phyloP scores from a whole-genome alignment of 2,329 filamentous ascomycete species.

The Hansfordia pulvinata region DNA sequence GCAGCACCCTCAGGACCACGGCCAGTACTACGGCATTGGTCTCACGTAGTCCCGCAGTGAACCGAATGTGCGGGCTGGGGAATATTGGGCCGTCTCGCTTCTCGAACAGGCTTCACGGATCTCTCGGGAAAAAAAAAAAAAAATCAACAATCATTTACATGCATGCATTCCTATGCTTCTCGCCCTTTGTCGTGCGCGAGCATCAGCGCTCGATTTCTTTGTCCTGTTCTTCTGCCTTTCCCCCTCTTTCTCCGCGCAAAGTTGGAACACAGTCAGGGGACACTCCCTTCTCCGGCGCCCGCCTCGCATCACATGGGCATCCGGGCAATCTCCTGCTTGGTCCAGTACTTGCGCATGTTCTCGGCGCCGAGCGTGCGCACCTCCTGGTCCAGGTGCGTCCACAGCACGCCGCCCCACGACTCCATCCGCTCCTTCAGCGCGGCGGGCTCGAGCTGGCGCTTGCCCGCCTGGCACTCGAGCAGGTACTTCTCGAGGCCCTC shows the following conservation, averaged over 20 bases:
- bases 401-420: conserved; percentile 63
- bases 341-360: conserved; percentile 82
- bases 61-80: too few relatives aligned
- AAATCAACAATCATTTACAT: conserved; percentile 1
- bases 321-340: conserved; percentile 54
- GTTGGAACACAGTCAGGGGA: too few relatives aligned
- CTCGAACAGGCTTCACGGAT: conserved; percentile 1
- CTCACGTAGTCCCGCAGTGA: too few relatives aligned
- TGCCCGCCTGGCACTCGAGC: conserved; percentile 43
- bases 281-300: too few relatives aligned
- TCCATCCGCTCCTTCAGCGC: conserved; percentile 64
- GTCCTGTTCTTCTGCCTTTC: background rate
- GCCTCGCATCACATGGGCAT: conserved; percentile 63
- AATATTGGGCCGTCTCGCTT: too few relatives aligned
- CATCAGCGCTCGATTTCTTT: background rate
- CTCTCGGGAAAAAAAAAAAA: too few relatives aligned
- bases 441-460: conserved; percentile 40
- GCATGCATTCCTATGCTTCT: background rate
- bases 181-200: background rate
- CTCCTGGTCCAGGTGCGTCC: conserved; percentile 76
- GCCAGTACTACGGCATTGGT: too few relatives aligned
- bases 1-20: too few relatives aligned
- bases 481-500: conserved; percentile 56
- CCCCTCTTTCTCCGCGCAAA: background rate
- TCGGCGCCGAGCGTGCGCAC: conserved; percentile 66